Evolutionary conservation across 2,329 filamentous ascomycete genomes (phyloP).

Genomic region (Diaporthe velutina): DNA sequence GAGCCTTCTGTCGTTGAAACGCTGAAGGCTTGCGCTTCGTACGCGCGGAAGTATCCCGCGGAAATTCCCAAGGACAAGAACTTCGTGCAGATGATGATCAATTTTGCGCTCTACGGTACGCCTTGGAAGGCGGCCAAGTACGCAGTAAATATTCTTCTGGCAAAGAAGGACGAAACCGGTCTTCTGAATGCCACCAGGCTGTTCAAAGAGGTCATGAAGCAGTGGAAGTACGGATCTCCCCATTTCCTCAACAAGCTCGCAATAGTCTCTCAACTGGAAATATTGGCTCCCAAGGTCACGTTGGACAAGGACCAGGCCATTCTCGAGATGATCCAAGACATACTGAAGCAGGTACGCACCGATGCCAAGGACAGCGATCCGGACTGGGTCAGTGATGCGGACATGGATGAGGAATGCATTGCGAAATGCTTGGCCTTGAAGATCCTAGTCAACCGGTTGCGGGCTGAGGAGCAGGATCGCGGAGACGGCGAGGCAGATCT

Average conservation of each 20-base stretch:
- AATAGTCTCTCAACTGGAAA: constrained; percentile 79
- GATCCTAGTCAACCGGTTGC: constrained; percentile 86
- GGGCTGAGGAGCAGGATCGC: constrained; percentile 61
- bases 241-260: constrained; percentile 83
- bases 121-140: constrained; percentile 91
- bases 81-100: constrained; percentile 84
- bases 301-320: constrained; percentile 83
- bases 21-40: constrained; percentile 92
- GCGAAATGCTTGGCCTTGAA: constrained; percentile 88
- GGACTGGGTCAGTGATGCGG: constrained; percentile 76
- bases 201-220: constrained; percentile 79
- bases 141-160: constrained; percentile 89
- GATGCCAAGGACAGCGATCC: constrained; percentile 69
- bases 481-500: constrained; percentile 60
- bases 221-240: constrained; percentile 78
- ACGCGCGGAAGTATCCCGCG: constrained; percentile 85
- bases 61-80: constrained; percentile 87
- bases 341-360: constrained; percentile 78
- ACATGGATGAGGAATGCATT: constrained; percentile 83
- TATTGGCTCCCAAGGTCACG: constrained; percentile 79
- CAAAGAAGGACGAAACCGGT: constrained; percentile 77
- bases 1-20: constrained; percentile 86
- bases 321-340: constrained; percentile 80
- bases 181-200: constrained; percentile 88
- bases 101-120: constrained; percentile 85